Evolutionary conservation across 768 basidiomycete species (phyloP), one percentile per base, ranked within the genome.

Genomic region (Mycena polygramma): DNA sequence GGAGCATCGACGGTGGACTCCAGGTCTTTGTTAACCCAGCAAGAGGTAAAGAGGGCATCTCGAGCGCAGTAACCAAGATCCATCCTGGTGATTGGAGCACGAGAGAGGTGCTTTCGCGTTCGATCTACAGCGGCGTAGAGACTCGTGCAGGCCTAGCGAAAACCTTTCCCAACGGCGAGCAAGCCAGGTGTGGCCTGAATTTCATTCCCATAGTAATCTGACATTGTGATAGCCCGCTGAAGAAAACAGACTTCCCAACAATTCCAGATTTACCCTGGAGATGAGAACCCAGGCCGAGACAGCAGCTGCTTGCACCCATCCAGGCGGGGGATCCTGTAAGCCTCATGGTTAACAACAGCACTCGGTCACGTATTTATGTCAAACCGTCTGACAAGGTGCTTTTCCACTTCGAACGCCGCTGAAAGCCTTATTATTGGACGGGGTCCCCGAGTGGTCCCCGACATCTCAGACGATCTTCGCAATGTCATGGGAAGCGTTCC

Each of bases 171-270:
- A 35, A 58, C 20, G 57, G 55, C 30, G 26, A 66, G 65, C 39
- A 15, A 30, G 24, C n/a, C 65, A 2, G 30, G 6, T 30, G 30
- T 57, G 57, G 65, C 41, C 65, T 22, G 48, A 41, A 59, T 53
- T 66, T 59, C 49, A 66, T 66, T 66, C 39, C 57, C 65, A 66
- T 59, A 66, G 57, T 66, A 58, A 66, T 66, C 65, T 66, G 57
- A 41, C 65, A 43, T 53, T 45, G 65, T 59, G 36, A 37, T 52
- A 7, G 49, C 57, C 57, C 35, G 57, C 37, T 39, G 37, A 39
- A 30, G 26, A 30, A 19, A 45, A 26, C 41, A 30, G 17, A 26
- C 15, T 2, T 43, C 15, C 24, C 22, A 45, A 20, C 57, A 58
- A 45, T 6, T 17, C 57, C 57, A 45, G 41, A 58, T 24, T 7